phyloP scores from a whole-genome alignment of 176 grass and related monocot species.

The Raddia guianensis region DNA sequence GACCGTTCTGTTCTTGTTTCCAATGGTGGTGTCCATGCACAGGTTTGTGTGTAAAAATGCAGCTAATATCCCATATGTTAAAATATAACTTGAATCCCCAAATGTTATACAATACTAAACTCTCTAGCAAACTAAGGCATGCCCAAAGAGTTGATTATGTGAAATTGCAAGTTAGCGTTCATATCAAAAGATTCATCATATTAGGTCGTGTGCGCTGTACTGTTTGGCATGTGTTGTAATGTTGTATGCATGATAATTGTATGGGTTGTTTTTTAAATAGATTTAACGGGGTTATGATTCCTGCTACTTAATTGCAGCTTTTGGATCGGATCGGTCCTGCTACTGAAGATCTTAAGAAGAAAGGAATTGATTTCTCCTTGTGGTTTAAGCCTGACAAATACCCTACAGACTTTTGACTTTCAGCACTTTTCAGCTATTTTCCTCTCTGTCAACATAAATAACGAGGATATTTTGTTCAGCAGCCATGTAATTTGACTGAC shows the following conservation, averaged over 20 bases:
- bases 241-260: background rate
- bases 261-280: conserved; percentile 18
- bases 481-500: conserved; percentile 26
- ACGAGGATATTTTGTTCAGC: background rate
- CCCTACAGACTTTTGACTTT: conserved; percentile 68
- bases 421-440: conserved; percentile 3
- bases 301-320: conserved; percentile 59
- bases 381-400: conserved; percentile 93
- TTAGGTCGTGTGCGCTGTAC: background rate
- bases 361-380: conserved; percentile 90
- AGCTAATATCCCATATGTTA: background rate
- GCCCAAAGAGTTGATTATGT: background rate
- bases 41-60: conserved; percentile 55
- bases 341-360: conserved; percentile 92
- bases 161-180: background rate
- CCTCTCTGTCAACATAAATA: conserved; percentile 11
- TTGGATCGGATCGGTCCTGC: conserved; percentile 76
- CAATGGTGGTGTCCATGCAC: conserved; percentile 69
- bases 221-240: conserved; percentile 18
- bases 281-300: background rate
- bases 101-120: conserved; percentile 13
- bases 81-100: background rate
- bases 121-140: background rate
- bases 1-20: conserved; percentile 95
- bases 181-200: background rate